A percentile compares a stretch with the other conserved stretches of the same genome.
Conservation (phyloP, 306 rosid species). For the Cucurbita maxima region DNA sequence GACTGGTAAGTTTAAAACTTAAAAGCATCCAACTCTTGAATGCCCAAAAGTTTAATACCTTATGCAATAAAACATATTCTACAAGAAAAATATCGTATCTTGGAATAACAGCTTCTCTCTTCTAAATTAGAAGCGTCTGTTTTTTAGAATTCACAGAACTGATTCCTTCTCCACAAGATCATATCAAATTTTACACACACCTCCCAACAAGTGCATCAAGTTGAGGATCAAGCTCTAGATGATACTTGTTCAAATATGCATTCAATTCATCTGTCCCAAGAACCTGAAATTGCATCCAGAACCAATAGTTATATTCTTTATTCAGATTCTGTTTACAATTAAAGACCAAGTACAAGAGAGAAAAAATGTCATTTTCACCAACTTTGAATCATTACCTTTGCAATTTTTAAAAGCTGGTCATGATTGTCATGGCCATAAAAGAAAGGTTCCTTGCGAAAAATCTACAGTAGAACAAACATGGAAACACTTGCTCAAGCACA, state of each 20-base stretch:
- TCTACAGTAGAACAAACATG: conserved; percentile 11
- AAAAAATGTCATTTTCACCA: background rate
- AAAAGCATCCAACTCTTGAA: background rate
- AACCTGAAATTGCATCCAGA: conserved; percentile 16
- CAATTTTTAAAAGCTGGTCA: conserved; percentile 32
- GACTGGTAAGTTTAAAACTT: no score
- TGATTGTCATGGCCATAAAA: conserved; percentile 94
- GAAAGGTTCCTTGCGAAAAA: conserved; percentile 83
- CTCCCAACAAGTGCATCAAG: conserved; percentile 40
- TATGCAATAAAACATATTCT: background rate
- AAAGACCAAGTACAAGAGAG: background rate
- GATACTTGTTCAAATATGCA: conserved; percentile 31
- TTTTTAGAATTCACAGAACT: background rate
- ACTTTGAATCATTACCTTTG: conserved; percentile 14
- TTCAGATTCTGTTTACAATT: background rate
- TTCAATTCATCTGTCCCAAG: conserved; percentile 36
- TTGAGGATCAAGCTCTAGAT: conserved; percentile 32
- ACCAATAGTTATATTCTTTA: background rate
- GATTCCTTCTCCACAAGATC: background rate
- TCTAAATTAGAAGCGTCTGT: background rate
- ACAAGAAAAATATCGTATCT: background rate
- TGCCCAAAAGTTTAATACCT: conserved; percentile 1
- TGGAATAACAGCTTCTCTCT: background rate
- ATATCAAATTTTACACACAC: background rate
- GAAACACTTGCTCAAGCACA: conserved; percentile 2